phyloP scores from a whole-genome alignment of 306 rosid genomes.

The Vachellia pachyceras region DNA sequence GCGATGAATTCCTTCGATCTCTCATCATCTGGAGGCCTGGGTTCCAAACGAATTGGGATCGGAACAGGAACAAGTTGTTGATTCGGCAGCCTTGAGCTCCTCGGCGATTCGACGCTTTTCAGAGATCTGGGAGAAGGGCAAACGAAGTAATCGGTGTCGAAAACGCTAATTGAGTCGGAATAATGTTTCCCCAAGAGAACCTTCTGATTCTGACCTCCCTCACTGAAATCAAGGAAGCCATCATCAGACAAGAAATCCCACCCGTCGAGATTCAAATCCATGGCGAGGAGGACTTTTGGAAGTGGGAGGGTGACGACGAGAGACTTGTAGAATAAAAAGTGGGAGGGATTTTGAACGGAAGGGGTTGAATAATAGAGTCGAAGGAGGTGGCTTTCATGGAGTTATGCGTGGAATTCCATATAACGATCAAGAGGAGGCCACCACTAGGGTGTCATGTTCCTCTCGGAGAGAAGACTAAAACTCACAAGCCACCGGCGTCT shows the following conservation, averaged over 20 bases:
- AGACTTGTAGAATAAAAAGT: slow-evolving; percentile 26
- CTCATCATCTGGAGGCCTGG: slow-evolving; percentile 38
- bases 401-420: slow-evolving; percentile 52
- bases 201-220: slow-evolving; percentile 55
- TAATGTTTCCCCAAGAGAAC: slow-evolving; percentile 38
- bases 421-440: slow-evolving; percentile 32
- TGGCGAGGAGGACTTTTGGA: slow-evolving; percentile 18
- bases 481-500: slow-evolving; percentile 29
- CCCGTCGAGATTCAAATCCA: slow-evolving; percentile 66
- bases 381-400: slow-evolving; percentile 63
- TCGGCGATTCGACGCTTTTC: slow-evolving; percentile 30
- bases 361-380: slow-evolving; percentile 41
- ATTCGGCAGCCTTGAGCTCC: slow-evolving; percentile 38
- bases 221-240: slow-evolving; percentile 63
- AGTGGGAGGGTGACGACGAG: slow-evolving; percentile 20
- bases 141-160: slow-evolving; percentile 62
- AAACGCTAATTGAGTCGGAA: slow-evolving; percentile 45
- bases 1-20: slow-evolving; percentile 33
- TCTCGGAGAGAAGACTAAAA: slow-evolving; percentile 41
- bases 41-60: slow-evolving; percentile 59
- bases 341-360: neutral
- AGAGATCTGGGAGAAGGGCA: slow-evolving; percentile 57
- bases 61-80: slow-evolving; percentile 53
- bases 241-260: slow-evolving; percentile 81
- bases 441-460: slow-evolving; percentile 37